These are phyloP conservation scores for Penicillium goetzii DNA, from an alignment of 495 filamentous ascomycete species.

Conservation along the genomic window DNA sequence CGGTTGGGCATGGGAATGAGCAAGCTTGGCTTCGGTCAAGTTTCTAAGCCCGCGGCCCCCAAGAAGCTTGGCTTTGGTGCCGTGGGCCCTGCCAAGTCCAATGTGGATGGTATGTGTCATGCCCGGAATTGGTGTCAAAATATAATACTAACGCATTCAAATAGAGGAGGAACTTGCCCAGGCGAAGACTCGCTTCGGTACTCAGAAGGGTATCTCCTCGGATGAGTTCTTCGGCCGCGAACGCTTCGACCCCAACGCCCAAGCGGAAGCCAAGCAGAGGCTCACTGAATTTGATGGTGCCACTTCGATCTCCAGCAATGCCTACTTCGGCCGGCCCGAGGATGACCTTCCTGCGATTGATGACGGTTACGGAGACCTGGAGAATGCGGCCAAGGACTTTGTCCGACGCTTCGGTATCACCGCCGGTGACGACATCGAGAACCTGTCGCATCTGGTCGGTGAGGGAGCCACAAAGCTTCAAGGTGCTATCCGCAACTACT, in stretches of 20 bases:
- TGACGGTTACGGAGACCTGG: conserved; percentile 79
- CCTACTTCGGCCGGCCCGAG: conserved; percentile 90
- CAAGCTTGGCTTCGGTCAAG: conserved; percentile 88
- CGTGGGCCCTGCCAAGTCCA: conserved; percentile 64
- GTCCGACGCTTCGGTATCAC: conserved; percentile 92
- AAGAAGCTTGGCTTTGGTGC: conserved; percentile 91
- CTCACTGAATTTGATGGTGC: conserved; percentile 93
- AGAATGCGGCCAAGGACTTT: conserved; percentile 92
- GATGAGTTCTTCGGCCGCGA: conserved; percentile 98
- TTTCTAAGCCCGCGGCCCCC: conserved; percentile 62
- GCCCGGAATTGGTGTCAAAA: background rate
- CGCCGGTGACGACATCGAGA: conserved; percentile 92
- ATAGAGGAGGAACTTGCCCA: conserved; percentile 48
- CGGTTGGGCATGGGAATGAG: conserved; percentile 88
- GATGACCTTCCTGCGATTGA: conserved; percentile 67
- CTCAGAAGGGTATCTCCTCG: conserved; percentile 93
- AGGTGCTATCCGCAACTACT: conserved; percentile 82
- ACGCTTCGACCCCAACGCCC: conserved; percentile 74
- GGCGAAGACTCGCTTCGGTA: conserved; percentile 63
- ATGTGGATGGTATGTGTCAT: conserved; percentile 64
- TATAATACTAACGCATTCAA: conserved; percentile 9
- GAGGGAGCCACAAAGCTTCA: conserved; percentile 84
- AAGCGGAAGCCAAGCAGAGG: conserved; percentile 82
- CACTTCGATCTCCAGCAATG: conserved; percentile 88
- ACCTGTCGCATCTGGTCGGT: conserved; percentile 76